Conservation (phyloP, 176 grass and related monocot species). For the Chrysopogon serrulatus region DNA sequence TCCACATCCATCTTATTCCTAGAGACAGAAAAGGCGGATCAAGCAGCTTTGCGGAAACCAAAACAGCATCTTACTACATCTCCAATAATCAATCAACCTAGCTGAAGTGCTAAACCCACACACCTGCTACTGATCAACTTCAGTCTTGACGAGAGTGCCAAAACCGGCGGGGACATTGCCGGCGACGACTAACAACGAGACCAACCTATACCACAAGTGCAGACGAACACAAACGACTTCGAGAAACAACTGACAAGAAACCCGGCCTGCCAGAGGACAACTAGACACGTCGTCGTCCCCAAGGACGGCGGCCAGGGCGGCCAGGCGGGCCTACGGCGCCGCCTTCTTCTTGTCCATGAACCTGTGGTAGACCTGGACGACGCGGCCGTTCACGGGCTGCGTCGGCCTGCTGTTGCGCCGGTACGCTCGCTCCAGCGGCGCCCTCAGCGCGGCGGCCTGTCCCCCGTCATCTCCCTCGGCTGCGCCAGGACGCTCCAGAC, state of each 20-base stretch:
- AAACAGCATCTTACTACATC: neutral
- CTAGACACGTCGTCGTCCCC: neutral
- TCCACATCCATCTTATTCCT: neutral
- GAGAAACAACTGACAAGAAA: neutral
- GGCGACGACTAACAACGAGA: neutral
- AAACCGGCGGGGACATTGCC: neutral
- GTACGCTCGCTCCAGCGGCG: slow-evolving; percentile 48
- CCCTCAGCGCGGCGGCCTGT: slow-evolving; percentile 54
- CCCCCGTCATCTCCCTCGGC: slow-evolving; percentile 60
- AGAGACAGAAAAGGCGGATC: neutral
- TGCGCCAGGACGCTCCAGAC: slow-evolving; percentile 69
- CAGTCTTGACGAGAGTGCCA: neutral
- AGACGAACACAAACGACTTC: neutral
- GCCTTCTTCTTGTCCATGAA: slow-evolving; percentile 4
- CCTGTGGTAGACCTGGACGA: slow-evolving; percentile 54
- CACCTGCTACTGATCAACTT: neutral
- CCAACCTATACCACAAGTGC: neutral
- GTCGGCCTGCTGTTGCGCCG: slow-evolving; percentile 61
- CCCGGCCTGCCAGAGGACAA: neutral
- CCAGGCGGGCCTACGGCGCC: too few relatives aligned
- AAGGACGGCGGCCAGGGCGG: too few relatives aligned
- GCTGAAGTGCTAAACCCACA: neutral
- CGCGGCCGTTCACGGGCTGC: slow-evolving; percentile 53
- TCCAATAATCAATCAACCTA: neutral
- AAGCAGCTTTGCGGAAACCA: neutral